These are phyloP conservation scores for Podila horticola DNA, from an alignment of 192 early-diverging fungal genomes.

Conservation along the genomic window DNA sequence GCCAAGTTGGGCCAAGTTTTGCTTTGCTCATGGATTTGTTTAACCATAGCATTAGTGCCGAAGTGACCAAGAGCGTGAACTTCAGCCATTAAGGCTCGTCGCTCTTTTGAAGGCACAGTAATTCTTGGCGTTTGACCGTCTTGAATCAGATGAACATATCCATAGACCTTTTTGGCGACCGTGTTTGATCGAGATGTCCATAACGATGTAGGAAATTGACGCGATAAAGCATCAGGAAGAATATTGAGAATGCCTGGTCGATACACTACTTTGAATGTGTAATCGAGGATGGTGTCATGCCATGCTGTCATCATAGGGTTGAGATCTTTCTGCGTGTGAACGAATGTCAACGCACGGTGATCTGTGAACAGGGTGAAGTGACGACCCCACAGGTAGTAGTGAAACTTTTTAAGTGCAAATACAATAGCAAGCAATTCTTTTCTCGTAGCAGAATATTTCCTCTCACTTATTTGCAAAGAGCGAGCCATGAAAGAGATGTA, in stretches of 20 bases:
- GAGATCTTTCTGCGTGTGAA: not conserved
- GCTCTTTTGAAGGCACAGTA: no score
- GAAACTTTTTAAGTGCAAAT: not conserved
- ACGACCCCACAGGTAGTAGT: not conserved
- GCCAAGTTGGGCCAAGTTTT: no score
- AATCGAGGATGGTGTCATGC: slow-evolving; percentile 24
- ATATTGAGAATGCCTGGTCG: slow-evolving; percentile 22
- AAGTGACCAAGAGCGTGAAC: no score
- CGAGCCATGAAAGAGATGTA: slow-evolving; percentile 26
- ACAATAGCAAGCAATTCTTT: slow-evolving; percentile 24
- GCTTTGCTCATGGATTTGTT: no score
- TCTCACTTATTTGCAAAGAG: not conserved
- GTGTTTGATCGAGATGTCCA: no score
- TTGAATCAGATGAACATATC: no score
- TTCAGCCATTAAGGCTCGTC: no score
- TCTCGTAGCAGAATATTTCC: slow-evolving; percentile 15
- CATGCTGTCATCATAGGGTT: not conserved
- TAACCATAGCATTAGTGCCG: no score
- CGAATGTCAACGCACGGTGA: not conserved
- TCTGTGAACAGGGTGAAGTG: not conserved
- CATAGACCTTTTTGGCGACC: no score
- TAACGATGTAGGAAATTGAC: slow-evolving; percentile 5
- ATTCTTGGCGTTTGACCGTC: no score
- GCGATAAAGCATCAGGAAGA: slow-evolving; percentile 31
- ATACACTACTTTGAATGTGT: slow-evolving; percentile 21